phyloP scores from a whole-genome alignment of 306 rosid genomes.

The Cicer yamashitae region DNA sequence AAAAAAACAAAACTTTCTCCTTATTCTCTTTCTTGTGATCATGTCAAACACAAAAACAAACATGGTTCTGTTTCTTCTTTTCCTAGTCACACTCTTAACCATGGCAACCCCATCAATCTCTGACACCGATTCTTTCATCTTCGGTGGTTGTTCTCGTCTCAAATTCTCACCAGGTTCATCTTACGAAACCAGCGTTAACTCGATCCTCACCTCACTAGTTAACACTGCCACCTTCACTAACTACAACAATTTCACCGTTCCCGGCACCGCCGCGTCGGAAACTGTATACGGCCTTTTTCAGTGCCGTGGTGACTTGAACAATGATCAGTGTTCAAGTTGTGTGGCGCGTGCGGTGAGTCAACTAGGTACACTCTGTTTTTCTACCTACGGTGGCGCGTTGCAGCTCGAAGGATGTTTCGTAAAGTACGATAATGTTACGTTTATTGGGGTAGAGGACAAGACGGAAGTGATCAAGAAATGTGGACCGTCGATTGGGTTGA shows the following conservation, averaged over 20 bases:
- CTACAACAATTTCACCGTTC: slow-evolving; percentile 75
- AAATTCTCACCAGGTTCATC: slow-evolving; percentile 66
- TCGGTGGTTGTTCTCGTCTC: slow-evolving; percentile 74
- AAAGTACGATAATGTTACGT: slow-evolving; percentile 73
- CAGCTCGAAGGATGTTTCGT: slow-evolving; percentile 88
- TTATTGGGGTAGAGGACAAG: slow-evolving; percentile 88
- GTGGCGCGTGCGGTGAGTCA: slow-evolving; percentile 63
- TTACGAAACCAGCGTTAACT: slow-evolving; percentile 66
- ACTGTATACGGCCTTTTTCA: slow-evolving; percentile 78
- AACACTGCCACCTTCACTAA: slow-evolving; percentile 67
- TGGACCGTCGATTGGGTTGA: slow-evolving; percentile 64
- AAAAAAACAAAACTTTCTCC: background rate
- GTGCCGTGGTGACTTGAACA: slow-evolving; percentile 81
- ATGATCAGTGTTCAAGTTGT: slow-evolving; percentile 68
- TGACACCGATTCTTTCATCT: slow-evolving; percentile 59
- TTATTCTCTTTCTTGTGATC: background rate
- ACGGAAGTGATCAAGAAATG: slow-evolving; percentile 74
- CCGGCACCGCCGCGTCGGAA: slow-evolving; percentile 43
- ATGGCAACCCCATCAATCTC: slow-evolving; percentile 51
- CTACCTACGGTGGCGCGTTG: slow-evolving; percentile 81
- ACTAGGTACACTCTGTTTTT: slow-evolving; percentile 65
- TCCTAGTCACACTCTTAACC: slow-evolving; percentile 41
- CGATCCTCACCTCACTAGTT: slow-evolving; percentile 70
- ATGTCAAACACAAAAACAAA: background rate
- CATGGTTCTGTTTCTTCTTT: slow-evolving; percentile 48